phyloP scores from a whole-genome alignment of 768 basidiomycete species.

The Auriscalpium vulgare region DNA sequence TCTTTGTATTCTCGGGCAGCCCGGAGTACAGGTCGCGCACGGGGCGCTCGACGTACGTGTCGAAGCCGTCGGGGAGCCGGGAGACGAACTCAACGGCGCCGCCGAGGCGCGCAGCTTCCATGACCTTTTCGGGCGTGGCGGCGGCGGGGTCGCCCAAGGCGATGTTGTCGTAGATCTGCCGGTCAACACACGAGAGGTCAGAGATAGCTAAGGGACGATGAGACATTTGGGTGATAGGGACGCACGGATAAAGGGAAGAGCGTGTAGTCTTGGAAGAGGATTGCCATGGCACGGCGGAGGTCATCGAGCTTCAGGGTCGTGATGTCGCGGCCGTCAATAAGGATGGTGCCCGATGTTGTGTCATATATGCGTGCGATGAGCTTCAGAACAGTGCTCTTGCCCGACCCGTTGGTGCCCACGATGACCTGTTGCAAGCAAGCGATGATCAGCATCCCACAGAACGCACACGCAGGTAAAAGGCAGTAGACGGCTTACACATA shows the following conservation, averaged over 20 bases:
- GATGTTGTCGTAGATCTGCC: constrained; percentile 71
- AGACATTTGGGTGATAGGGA: not conserved
- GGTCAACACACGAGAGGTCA: not conserved
- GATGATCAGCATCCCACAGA: too few relatives aligned
- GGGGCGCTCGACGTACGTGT: constrained; percentile 63
- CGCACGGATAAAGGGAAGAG: constrained; percentile 66
- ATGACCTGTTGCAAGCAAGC: too few relatives aligned
- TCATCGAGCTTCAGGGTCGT: constrained; percentile 52
- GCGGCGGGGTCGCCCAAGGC: constrained; percentile 60
- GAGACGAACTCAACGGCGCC: constrained; percentile 62
- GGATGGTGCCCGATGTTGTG: constrained; percentile 55
- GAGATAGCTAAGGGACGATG: too few relatives aligned
- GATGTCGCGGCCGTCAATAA: constrained; percentile 58
- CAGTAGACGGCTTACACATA: constrained; percentile 50
- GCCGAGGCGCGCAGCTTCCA: constrained; percentile 59
- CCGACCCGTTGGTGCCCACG: constrained; percentile 73
- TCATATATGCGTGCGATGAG: constrained; percentile 67
- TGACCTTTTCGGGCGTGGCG: constrained; percentile 44
- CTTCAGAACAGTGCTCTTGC: constrained; percentile 74
- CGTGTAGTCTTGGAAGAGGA: constrained; percentile 78
- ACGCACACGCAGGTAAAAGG: too few relatives aligned
- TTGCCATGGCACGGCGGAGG: constrained; percentile 58
- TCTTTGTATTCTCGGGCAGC: constrained; percentile 56
- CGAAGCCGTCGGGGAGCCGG: constrained; percentile 54
- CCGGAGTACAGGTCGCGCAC: constrained; percentile 62